Evolutionary conservation across 140 eudicot species (phyloP).

Genomic region (Flaveria floridana): DNA sequence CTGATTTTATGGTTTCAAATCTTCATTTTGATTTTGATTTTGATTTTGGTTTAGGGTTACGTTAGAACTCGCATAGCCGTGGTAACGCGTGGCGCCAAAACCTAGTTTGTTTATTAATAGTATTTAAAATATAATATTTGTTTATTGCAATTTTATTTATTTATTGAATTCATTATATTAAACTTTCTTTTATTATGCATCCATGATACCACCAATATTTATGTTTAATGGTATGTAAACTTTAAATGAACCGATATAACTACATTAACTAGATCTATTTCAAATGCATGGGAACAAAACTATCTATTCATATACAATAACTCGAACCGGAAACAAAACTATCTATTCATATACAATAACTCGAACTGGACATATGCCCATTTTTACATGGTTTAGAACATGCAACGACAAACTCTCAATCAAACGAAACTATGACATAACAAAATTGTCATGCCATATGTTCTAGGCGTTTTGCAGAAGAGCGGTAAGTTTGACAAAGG

Average conservation of each 20-base stretch:
- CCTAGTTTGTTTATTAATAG: too few species aligned
- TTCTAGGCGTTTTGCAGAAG: not conserved
- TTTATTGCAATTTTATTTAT: too few species aligned
- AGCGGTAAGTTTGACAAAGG: slow-evolving; percentile 30
- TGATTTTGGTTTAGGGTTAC: too few species aligned
- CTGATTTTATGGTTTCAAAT: too few species aligned
- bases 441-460: not conserved
- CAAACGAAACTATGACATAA: not conserved
- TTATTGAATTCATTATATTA: too few species aligned
- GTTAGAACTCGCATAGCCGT: too few species aligned
- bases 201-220: not conserved
- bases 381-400: slow-evolving; percentile 21
- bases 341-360: slow-evolving; percentile 16
- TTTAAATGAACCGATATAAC: too few species aligned
- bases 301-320: slow-evolving; percentile 15
- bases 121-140: too few species aligned
- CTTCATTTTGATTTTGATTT: too few species aligned
- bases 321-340: not conserved
- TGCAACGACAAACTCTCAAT: not conserved
- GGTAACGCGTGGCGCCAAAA: too few species aligned
- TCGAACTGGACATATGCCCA: not conserved
- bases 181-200: too few species aligned
- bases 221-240: too few species aligned
- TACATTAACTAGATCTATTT: not conserved
- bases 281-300: slow-evolving; percentile 2